phyloP scores from a whole-genome alignment of 140 eudicot genomes.

The Stevia rebaudiana region DNA sequence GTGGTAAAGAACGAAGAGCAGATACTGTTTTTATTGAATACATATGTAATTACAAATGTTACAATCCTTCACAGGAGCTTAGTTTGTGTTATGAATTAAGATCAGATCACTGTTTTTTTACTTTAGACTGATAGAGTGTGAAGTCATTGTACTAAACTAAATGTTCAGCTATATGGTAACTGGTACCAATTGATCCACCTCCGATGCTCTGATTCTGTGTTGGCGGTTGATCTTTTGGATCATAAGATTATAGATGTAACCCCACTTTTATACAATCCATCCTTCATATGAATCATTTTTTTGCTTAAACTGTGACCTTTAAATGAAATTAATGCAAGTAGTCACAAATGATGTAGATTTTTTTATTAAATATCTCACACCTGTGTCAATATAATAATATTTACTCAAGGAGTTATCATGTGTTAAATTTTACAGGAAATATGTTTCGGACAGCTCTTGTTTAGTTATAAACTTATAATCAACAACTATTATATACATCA shows the following conservation, averaged over 20 bases:
- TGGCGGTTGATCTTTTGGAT: slow-evolving; percentile 5
- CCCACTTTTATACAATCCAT: not conserved
- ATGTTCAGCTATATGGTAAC: not conserved
- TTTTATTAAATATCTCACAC: not conserved
- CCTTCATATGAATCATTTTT: not conserved
- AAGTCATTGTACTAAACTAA: not conserved
- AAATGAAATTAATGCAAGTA: not conserved
- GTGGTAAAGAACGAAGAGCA: not conserved
- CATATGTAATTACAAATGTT: not conserved
- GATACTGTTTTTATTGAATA: not conserved
- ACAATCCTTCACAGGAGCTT: not conserved
- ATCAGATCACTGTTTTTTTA: not conserved
- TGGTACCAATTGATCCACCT: slow-evolving; percentile 1
- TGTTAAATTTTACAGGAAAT: not conserved
- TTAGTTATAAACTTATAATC: not conserved
- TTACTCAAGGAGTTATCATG: not conserved
- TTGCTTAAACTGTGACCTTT: not conserved
- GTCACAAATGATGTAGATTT: not conserved
- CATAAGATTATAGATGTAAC: not conserved
- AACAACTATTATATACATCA: not conserved
- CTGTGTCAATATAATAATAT: not conserved
- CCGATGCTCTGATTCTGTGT: not conserved
- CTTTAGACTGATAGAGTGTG: not conserved
- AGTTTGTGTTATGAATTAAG: not conserved
- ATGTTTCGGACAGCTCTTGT: not conserved